Evolutionary conservation across 106 monocot species (phyloP).

Genomic region (Triglochin maritima): DNA sequence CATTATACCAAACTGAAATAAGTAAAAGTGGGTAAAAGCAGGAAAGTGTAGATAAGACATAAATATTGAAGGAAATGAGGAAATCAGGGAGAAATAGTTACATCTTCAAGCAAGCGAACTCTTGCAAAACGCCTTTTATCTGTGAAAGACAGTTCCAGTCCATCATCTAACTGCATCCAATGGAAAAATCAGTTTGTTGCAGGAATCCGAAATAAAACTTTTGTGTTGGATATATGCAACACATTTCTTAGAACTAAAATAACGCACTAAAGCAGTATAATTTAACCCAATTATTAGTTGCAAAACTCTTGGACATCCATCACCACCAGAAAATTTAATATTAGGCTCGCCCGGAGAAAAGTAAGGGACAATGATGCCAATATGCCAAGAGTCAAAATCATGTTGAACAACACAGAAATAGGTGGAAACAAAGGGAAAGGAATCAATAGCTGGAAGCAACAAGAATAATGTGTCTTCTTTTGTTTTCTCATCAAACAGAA

Average conservation of each 20-base stretch:
- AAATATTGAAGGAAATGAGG: not conserved
- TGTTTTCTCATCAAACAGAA: too few species aligned
- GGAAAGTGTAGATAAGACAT: not conserved
- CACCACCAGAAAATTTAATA: too few species aligned
- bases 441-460: too few species aligned
- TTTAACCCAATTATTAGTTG: not conserved
- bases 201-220: not conserved
- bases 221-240: not conserved
- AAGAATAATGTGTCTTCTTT: too few species aligned
- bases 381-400: too few species aligned
- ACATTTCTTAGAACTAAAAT: too few species aligned
- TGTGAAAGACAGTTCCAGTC: constrained; percentile 87
- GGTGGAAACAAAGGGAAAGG: too few species aligned
- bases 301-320: not conserved
- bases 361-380: too few species aligned
- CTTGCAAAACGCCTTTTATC: constrained; percentile 93
- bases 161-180: constrained; percentile 79
- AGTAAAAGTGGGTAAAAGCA: constrained; percentile 1
- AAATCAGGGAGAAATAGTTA: constrained; percentile 16
- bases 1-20: not conserved
- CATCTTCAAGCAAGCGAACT: constrained; percentile 92
- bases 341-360: too few species aligned
- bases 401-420: too few species aligned
- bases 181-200: not conserved
- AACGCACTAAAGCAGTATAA: too few species aligned